phyloP scores from a whole-genome alignment of 2,329 filamentous ascomycete genomes.

The Exophiala alcalophila region DNA sequence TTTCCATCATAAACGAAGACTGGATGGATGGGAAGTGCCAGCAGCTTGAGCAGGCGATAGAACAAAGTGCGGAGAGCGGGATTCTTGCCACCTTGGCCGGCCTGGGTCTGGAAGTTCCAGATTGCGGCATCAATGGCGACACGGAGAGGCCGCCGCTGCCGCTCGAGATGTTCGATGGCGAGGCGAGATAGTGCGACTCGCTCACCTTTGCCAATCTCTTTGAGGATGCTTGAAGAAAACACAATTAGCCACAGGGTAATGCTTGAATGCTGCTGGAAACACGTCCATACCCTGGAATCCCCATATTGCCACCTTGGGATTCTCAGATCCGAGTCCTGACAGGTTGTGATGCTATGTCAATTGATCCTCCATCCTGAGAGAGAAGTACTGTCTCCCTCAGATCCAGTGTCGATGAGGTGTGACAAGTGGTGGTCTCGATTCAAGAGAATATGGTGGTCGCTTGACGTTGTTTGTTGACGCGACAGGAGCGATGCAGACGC shows the following conservation, averaged over 20 bases:
- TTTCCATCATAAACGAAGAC: conserved; percentile 89
- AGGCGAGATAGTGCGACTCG: conserved; percentile 79
- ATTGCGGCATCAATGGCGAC: conserved; percentile 94
- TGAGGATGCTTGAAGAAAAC: conserved; percentile 81
- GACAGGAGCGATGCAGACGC: background rate
- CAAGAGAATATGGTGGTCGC: too few relatives aligned
- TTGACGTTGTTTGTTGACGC: conserved; percentile 8
- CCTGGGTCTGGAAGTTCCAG: conserved; percentile 93
- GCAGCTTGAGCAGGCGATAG: conserved; percentile 77
- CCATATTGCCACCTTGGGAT: conserved; percentile 35
- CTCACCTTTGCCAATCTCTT: conserved; percentile 78
- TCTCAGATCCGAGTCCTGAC: background rate
- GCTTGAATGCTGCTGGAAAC: too few relatives aligned
- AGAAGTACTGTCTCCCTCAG: too few relatives aligned
- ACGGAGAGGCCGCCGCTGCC: conserved; percentile 68
- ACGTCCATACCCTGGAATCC: conserved; percentile 48
- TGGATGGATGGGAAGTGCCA: conserved; percentile 75
- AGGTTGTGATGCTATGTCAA: background rate
- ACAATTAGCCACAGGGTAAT: too few relatives aligned
- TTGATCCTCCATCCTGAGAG: background rate
- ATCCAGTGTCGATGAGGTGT: too few relatives aligned
- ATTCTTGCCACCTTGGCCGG: conserved; percentile 80
- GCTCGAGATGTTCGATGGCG: conserved; percentile 71
- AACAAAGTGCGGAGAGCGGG: conserved; percentile 89
- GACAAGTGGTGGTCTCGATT: too few relatives aligned